Base-by-base conservation (phyloP, 2,329 filamentous ascomycete species). In the Harringtonia aguacate region DNA sequence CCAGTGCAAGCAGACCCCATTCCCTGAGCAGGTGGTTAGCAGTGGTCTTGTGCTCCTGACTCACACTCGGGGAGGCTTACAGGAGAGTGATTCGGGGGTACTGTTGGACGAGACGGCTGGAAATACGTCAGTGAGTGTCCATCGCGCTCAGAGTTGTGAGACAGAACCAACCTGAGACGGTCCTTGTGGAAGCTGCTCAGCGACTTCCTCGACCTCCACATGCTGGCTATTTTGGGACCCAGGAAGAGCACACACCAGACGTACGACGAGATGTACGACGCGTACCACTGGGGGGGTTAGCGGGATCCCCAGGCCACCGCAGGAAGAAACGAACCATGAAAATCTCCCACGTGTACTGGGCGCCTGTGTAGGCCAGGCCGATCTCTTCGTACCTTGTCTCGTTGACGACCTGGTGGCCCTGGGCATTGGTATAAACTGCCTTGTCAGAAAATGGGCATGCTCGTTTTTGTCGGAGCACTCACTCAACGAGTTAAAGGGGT, bases 321-420 rank as follows among this genome's bases (percentile, higher is more conserved):
- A n/a, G n/a, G n/a, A n/a, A 4, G 7, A 6, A 7, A 36, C 37
- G 8, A 30, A 46, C 50, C 48, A 52, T 48, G 31, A 52, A 52
- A 8, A 52, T 52, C 13, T 34, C 37, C 50, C 50, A 52, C 4
- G 44, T 48, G 34, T 47, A 51, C 15, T 50, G 48, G 4, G 49
- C 47, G 28, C 50, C 49, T 0, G 46, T 45, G 35, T 52, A 52
- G 17, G 48, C 45, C 13, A 51, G 46, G 10, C 50, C 50, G 17
- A 52, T 30, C 27, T 51, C 49, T 35, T 52, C 42, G 30, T 51
- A 52, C 28, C 38, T 44, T 2, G 50, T 52, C 24, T 52, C 47
- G 27, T 52, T 52, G 13, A 52, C 46, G 10, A 31, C 14, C 28
- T 46, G 44, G 20, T n/a, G 22, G 29, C 47, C 47, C 8, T 40